Base-by-base conservation (phyloP, 1,284 basidiomycete genomes). In the Apiotrichum mycotoxinovorans region DNA sequence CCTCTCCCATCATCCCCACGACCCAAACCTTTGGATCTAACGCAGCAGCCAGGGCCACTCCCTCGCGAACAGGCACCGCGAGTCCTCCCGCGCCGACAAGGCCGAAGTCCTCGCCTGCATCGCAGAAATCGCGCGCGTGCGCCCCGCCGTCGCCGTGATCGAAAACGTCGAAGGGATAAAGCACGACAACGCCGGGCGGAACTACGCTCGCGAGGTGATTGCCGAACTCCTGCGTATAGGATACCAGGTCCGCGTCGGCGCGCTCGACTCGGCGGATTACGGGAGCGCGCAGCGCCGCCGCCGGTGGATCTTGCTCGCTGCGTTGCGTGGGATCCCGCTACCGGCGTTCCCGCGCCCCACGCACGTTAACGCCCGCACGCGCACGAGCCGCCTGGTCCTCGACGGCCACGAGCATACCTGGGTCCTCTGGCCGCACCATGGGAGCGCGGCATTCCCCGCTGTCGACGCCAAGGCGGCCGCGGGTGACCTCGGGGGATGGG, bases 91-190 rank as follows among this genome's bases (percentile, higher is more conserved):
- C 51, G 18, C 44, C 1, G 53, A 66, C 9, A 69, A 68, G 41
- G 38, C 46, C n/a, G 65, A 73, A 49, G 43, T 71, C 11, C 59
- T 47, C 20, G 37, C 38, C 1, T 51, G 60, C n/a, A 38, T 71
- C 9, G 38, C 33, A 0, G 66, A 63, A 27, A 54, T 70, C 15
- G 57, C 49, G 4, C 59, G 61, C 3, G 14, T 67, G 2, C 54
- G 34, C 5, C 67, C 71, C 0, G 61, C 60, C 35, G 54, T 65
- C 20, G 60, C 66, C 34, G 41, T 73, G 1, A 35, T 73, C 17
- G 71, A 73, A 52, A 73, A 72, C 45, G 71, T 73, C 1, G 58
- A 62, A 0, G 67, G 69, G 0, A 62, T 69, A 51, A 67, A 66
- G 22, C 44, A 54, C 38, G 60, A 63, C 10, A 51, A 58, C 10